Evolutionary conservation across 148 eudicot species (phyloP).

Genomic region (Pouteria glomerata): DNA sequence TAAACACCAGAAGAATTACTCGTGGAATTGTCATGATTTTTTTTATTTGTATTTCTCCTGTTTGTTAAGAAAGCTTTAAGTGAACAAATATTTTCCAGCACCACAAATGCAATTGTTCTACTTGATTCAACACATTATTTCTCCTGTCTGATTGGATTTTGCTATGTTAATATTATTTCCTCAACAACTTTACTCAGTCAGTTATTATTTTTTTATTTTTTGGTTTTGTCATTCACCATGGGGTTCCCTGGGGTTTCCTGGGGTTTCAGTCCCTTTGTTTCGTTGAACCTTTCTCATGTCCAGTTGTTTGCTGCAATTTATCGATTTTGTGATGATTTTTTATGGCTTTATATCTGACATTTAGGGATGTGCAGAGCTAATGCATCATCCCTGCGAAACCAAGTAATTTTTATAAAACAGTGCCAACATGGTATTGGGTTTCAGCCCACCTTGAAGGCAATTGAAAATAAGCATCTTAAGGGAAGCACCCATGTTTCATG

Average conservation of each 20-base stretch:
- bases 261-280: no score
- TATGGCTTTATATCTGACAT: no score
- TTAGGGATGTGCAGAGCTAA: no score
- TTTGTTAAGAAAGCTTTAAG: background rate
- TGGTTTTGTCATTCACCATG: background rate
- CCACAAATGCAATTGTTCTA: background rate
- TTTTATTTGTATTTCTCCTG: background rate
- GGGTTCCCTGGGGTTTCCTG: no score
- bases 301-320: background rate
- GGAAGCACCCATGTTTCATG: no score
- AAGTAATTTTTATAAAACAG: no score
- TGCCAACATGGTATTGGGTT: no score
- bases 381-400: no score
- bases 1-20: background rate
- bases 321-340: no score
- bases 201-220: background rate
- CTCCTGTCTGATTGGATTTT: background rate
- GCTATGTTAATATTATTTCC: background rate
- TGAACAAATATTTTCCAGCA: background rate
- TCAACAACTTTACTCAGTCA: background rate
- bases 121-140: background rate
- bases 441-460: no score
- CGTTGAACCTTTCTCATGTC: background rate
- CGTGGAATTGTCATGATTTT: background rate
- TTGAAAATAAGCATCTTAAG: no score